A percentile compares a stretch with the other conserved stretches of the same genome.
Evolutionary conservation across 169 alveolate genomes (phyloP).

Genomic region (Neospora caninum): DNA sequence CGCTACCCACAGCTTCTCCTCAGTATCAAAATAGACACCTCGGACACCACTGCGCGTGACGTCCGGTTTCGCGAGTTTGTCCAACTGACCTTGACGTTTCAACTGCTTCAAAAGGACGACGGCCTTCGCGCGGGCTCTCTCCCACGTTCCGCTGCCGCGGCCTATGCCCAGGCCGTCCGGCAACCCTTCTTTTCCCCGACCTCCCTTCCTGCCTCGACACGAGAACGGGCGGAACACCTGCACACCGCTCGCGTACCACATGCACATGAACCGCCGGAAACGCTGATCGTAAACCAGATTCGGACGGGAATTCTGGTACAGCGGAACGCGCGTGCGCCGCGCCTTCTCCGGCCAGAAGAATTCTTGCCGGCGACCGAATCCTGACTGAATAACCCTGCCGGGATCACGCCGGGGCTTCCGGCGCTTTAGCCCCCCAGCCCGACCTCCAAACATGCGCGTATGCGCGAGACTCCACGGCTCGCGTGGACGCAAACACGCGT

Average conservation of each 20-base stretch:
- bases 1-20: conserved; percentile 69
- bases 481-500: too few species aligned
- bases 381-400: conserved; percentile 59
- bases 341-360: conserved; percentile 64
- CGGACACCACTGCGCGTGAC: conserved; percentile 59
- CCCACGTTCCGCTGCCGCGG: conserved; percentile 37
- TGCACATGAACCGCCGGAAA: conserved; percentile 51
- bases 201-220: conserved; percentile 44
- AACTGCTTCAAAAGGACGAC: conserved; percentile 51
- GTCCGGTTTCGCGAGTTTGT: conserved; percentile 53
- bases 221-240: conserved; percentile 65
- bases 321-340: conserved; percentile 60
- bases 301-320: conserved; percentile 61
- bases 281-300: conserved; percentile 52
- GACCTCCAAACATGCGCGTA: conserved; percentile 58
- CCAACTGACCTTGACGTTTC: conserved; percentile 37
- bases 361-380: conserved; percentile 65
- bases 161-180: conserved; percentile 49
- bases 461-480: not conserved
- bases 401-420: conserved; percentile 47
- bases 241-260: conserved; percentile 53
- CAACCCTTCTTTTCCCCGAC: conserved; percentile 33
- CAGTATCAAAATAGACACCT: conserved; percentile 66
- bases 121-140: conserved; percentile 63
- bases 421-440: conserved; percentile 69